Conservation (phyloP, 768 basidiomycete species). For the Macrolepiota fuliginosa region DNA sequence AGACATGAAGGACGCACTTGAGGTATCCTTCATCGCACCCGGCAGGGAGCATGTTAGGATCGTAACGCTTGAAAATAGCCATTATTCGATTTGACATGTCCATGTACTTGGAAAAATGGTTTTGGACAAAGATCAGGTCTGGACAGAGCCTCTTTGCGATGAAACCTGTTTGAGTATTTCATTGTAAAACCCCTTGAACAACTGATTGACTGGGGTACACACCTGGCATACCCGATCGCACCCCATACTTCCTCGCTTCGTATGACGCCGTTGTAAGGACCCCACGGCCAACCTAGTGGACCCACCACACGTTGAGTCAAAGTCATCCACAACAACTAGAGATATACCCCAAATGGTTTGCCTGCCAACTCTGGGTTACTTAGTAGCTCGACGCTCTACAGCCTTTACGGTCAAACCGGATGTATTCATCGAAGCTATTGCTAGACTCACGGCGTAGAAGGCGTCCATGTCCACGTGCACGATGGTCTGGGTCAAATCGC, state of each 20-base stretch:
- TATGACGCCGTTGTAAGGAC: constrained; percentile 90
- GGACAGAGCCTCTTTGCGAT: constrained; percentile 95
- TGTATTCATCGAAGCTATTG: background rate
- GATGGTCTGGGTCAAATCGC: constrained; percentile 81
- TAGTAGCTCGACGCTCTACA: constrained; percentile 66
- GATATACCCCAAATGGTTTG: constrained; percentile 70
- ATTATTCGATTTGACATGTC: constrained; percentile 76
- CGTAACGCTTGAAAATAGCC: constrained; percentile 65
- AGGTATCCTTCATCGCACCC: constrained; percentile 92
- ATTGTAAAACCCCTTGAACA: background rate
- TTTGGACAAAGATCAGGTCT: constrained; percentile 68
- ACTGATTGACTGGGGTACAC: constrained; percentile 16
- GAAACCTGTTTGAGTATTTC: constrained; percentile 53
- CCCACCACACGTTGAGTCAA: constrained; percentile 15
- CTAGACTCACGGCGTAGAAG: constrained; percentile 62
- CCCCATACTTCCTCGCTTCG: constrained; percentile 86
- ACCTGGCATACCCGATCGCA: constrained; percentile 96
- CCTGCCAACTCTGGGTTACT: constrained; percentile 60
- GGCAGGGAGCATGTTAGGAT: constrained; percentile 70
- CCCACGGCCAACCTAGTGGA: constrained; percentile 66
- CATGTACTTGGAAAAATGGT: constrained; percentile 57
- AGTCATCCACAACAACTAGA: constrained; percentile 15
- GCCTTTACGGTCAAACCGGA: background rate
- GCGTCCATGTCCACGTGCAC: constrained; percentile 98
- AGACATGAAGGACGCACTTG: constrained; percentile 54